Base-by-base conservation (phyloP, 2,329 filamentous ascomycete species). In the Alternaria panax region DNA sequence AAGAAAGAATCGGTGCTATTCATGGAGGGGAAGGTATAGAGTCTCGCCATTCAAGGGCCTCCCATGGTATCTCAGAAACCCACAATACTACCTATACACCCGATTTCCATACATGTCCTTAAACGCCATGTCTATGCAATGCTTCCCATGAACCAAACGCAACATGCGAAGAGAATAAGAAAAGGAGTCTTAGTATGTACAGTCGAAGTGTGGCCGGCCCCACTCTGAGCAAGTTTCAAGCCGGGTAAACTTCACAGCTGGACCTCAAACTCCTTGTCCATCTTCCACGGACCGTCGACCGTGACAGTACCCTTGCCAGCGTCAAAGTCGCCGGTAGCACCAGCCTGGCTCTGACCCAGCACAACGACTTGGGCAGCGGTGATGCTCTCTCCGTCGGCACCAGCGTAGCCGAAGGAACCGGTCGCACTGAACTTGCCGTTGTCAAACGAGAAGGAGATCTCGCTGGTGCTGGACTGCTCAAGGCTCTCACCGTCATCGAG, bases 401-500 rank as follows among this genome's bases (percentile, higher is more conserved):
- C 67, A 0, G 16, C 27, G 70, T 86, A 89, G 1, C 77, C 84
- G 70, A 89, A 90, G 2, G 69, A 74, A 0, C 88, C 88, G 2
- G 76, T 79, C 34, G 84, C 77, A 0, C 66, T 78, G 24, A 91
- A 81, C 56, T 79, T 78, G 32, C 85, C 84, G 3, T 82, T 73
- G 45, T 82, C 78, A 71, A 87, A 93, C 8, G 73, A 67, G 66
- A 93, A 91, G 14, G 79, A 75, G 52, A 93, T 82, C 55, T 86
- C 79, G 7, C 83, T 86, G n/a, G 82, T 86, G 1, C 68, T 74
- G 3, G 78, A 62, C 75, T 91, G 90, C 59, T 85, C 79, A 50
- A 93, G 68, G 25, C 85, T 88, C 59, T 88, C 87, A 8, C 92
- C 92, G 61, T 96, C 92, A 66, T 95, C 92, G 5, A 95, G 79